phyloP scores from a whole-genome alignment of 2,329 filamentous ascomycete species.

The Calycina herbarum region DNA sequence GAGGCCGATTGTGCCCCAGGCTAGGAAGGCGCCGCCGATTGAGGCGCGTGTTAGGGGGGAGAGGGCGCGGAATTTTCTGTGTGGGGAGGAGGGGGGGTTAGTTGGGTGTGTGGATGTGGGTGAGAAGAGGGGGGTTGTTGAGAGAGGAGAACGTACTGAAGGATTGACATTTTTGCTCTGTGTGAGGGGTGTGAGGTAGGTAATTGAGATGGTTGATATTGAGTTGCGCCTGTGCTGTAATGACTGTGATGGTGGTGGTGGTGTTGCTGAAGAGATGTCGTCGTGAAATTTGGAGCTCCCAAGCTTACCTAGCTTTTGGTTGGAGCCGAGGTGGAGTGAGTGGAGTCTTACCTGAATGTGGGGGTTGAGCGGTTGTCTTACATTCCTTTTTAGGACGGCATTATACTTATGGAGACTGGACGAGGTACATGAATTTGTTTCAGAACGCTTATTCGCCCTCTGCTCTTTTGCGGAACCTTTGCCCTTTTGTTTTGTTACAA shows the following conservation, averaged over 20 bases:
- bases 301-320: too few relatives aligned
- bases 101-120: constrained; percentile 45
- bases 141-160: constrained; percentile 11
- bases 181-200: neutral
- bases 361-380: too few relatives aligned
- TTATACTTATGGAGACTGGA: too few relatives aligned
- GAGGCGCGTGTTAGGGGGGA: constrained; percentile 67
- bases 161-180: constrained; percentile 13
- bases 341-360: too few relatives aligned
- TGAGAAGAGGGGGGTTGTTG: constrained; percentile 1
- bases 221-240: neutral
- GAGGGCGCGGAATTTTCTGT: constrained; percentile 63
- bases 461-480: too few relatives aligned
- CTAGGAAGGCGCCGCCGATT: constrained; percentile 72
- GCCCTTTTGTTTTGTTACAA: too few relatives aligned
- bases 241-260: neutral
- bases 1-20: constrained; percentile 74
- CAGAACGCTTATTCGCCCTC: too few relatives aligned
- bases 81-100: constrained; percentile 53
- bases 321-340: too few relatives aligned
- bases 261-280: neutral
- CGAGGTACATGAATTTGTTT: too few relatives aligned
- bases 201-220: neutral
- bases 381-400: too few relatives aligned
- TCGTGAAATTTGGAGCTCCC: too few relatives aligned